Conservation (phyloP, 805 yeast species). For the Sporopachydermia quercuum region DNA sequence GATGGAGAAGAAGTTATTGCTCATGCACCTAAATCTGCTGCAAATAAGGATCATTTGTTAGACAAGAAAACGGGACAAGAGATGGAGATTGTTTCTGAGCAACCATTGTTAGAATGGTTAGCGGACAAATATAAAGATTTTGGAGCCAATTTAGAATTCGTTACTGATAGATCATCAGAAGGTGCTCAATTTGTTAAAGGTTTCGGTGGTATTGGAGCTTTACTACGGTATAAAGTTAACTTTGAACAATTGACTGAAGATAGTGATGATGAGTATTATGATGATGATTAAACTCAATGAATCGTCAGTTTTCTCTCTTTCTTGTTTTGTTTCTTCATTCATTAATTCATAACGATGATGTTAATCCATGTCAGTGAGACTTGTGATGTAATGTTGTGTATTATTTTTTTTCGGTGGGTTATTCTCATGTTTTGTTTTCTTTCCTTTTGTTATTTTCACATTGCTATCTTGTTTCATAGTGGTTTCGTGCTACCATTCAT, state of each 20-base stretch:
- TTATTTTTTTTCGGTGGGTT: no score
- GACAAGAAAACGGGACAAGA: slow-evolving; percentile 84
- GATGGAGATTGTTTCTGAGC: slow-evolving; percentile 79
- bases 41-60: slow-evolving; percentile 58
- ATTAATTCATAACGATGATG: no score
- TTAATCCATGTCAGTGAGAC: no score
- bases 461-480: no score
- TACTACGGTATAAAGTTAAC: slow-evolving; percentile 91
- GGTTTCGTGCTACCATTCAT: no score
- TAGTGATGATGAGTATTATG: slow-evolving; percentile 77
- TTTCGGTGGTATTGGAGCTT: slow-evolving; percentile 97
- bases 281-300: slow-evolving; percentile 48
- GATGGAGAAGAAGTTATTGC: slow-evolving; percentile 68
- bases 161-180: slow-evolving; percentile 90
- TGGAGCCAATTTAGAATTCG: slow-evolving; percentile 94
- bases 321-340: no score
- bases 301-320: no score
- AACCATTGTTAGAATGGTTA: slow-evolving; percentile 87
- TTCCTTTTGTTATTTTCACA: no score
- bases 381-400: no score
- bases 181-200: slow-evolving; percentile 98
- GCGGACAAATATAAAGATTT: slow-evolving; percentile 90
- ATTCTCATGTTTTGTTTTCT: no score
- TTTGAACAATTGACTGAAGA: slow-evolving; percentile 90
- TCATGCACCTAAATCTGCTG: slow-evolving; percentile 56